A percentile compares a stretch with the other conserved stretches of the same genome.
These are phyloP conservation scores for Lasiosphaeris hirsuta DNA, from an alignment of 495 filamentous ascomycete species.

Conservation along the genomic window DNA sequence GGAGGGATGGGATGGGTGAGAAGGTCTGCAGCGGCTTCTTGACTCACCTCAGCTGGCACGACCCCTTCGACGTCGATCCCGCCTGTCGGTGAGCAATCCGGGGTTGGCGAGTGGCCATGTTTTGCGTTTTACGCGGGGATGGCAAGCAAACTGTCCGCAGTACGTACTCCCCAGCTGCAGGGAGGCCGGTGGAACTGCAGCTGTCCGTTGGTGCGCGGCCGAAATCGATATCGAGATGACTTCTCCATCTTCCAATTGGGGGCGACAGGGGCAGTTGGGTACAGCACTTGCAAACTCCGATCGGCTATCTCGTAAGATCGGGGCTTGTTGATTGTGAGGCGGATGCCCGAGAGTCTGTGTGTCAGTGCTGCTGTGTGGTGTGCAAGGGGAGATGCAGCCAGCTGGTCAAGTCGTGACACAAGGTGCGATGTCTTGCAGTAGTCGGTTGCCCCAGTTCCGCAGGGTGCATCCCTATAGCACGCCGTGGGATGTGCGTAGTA, in stretches of 20 bases:
- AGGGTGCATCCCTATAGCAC: not conserved
- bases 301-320: conserved; percentile 8
- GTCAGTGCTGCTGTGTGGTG: not conserved
- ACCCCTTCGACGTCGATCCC: not conserved
- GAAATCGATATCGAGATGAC: too few relatives aligned
- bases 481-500: not conserved
- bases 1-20: not conserved
- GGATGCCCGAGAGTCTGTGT: not conserved
- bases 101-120: too few relatives aligned
- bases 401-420: not conserved
- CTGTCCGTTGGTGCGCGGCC: not conserved
- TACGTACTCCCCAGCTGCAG: not conserved
- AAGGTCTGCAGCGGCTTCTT: not conserved
- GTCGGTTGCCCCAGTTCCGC: not conserved
- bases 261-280: not conserved
- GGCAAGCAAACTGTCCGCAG: not conserved
- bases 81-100: not conserved
- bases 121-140: not conserved
- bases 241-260: too few relatives aligned
- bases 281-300: not conserved
- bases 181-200: conserved; percentile 8
- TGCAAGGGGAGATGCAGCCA: not conserved
- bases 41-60: not conserved
- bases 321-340: not conserved
- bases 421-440: conserved; percentile 8